Conservation (phyloP, 768 basidiomycete genomes). For the Boletus vinaceobasis region DNA sequence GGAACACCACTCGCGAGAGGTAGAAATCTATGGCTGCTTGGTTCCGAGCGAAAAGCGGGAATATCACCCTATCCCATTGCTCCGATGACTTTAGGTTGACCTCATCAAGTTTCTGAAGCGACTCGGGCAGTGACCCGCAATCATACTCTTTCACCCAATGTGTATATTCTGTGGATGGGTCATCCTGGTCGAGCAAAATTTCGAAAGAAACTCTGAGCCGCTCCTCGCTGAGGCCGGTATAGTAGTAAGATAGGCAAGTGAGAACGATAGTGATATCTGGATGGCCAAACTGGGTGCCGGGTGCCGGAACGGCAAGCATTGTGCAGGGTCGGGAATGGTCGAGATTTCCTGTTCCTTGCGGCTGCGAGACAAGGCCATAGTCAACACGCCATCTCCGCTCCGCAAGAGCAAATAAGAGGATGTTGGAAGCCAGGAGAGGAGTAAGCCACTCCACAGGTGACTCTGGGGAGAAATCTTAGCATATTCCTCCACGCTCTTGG, state of each 20-base stretch:
- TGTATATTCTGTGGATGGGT: background rate
- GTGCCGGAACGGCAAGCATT: conserved; percentile 47
- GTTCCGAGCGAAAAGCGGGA: conserved; percentile 1
- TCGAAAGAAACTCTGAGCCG: conserved; percentile 1
- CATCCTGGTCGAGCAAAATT: conserved; percentile 1
- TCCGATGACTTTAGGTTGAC: conserved; percentile 8
- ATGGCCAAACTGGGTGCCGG: conserved; percentile 33
- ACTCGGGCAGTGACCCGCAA: background rate
- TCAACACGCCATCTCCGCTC: conserved; percentile 26
- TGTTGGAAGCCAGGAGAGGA: conserved; percentile 26
- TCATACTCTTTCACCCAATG: background rate
- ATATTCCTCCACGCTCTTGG: conserved; percentile 1
- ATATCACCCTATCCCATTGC: background rate
- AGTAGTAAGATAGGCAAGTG: conserved; percentile 34
- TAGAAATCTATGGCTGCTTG: too few species aligned
- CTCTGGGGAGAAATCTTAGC: background rate
- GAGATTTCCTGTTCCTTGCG: too few species aligned
- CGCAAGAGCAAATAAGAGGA: conserved; percentile 23
- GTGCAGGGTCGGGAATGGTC: too few species aligned
- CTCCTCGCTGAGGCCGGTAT: conserved; percentile 5
- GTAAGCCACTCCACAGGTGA: background rate
- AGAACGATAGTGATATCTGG: conserved; percentile 33
- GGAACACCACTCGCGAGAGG: too few species aligned
- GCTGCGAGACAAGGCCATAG: background rate
- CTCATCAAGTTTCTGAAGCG: background rate